Evolutionary conservation across 768 basidiomycete genomes (phyloP), one percentile per base, ranked within the genome.

Genomic region (Hygrocybe coccinea): DNA sequence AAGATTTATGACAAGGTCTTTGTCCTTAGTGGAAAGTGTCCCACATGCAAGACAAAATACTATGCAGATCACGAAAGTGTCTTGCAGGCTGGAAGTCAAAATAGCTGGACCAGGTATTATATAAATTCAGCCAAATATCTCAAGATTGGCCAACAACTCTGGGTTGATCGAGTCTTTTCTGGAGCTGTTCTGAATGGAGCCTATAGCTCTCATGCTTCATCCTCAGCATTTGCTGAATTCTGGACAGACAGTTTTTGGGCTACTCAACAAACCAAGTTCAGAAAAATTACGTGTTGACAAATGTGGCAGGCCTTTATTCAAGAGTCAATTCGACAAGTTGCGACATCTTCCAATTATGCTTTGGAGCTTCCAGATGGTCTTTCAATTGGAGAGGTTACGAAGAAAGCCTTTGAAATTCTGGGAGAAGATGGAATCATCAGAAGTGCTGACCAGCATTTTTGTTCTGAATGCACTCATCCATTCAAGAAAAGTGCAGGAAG

Each of bases 241-340:
- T 63, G 60, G 57, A 63, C 52, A 38, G 22, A 56, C 19, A 52
- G 34, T 12, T 62, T 58, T 49, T 19, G 17, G 15, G 49, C 14
- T 14, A 41, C 46, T 41, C 33, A 49, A 41, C 3, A 34, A 17
- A 48, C 45, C n/a, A 36, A 11, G 15, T 25, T 41, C 10, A 43
- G 22, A n/a, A 43, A 34, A n/a, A 12, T 63, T 14, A 54, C 58
- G 17, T 22, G 45, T 17, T 17, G 51, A 21, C 60, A 65, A 11
- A 45, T 63, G 2, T 65, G 62, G 64, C 50, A 57, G 39, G 56
- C 60, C 9, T 65, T 63, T 62, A 51, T 65, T 41, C 51, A 63
- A 19, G 60, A 65, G 47, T 61, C 64, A 24, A 55, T 65, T n/a
- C 43, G 60, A 2, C 25, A 43, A 17, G 48, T 63, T 54, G 62